Conservation (phyloP, 2,329 filamentous ascomycete genomes). For the Dendrostoma leiphaemia region DNA sequence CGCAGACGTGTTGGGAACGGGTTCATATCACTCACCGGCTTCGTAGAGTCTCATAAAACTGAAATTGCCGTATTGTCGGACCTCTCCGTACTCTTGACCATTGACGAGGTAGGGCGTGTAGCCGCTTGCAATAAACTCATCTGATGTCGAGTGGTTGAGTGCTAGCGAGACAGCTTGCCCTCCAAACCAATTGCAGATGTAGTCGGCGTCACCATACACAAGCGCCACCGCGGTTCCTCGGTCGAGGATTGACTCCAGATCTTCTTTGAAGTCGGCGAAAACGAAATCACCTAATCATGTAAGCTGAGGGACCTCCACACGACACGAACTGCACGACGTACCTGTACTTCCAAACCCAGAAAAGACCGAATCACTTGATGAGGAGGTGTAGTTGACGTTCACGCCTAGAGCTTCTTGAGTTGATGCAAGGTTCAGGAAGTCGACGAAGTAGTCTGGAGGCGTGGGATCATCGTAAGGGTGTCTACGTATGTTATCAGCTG, state of each 20-base stretch:
- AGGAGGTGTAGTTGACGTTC: conserved; percentile 47
- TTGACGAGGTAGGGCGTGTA: conserved; percentile 64
- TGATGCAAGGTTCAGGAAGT: conserved; percentile 55
- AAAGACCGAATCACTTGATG: conserved; percentile 41
- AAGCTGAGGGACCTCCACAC: too few species aligned
- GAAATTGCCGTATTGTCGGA: conserved; percentile 66
- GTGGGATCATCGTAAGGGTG: conserved; percentile 44
- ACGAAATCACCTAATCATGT: conserved; percentile 56
- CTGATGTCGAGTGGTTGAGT: conserved; percentile 45
- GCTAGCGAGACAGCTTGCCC: conserved; percentile 63
- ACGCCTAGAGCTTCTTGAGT: conserved; percentile 56
- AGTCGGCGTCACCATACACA: conserved; percentile 56
- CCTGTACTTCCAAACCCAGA: conserved; percentile 30
- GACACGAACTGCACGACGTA: too few species aligned
- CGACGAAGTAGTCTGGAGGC: conserved; percentile 55
- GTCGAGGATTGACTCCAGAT: conserved; percentile 52
- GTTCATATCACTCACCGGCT: too few species aligned
- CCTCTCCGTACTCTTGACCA: conserved; percentile 58
- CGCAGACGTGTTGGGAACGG: too few species aligned
- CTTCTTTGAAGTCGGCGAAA: conserved; percentile 53
- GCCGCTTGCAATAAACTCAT: conserved; percentile 55
- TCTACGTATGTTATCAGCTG: conserved; percentile 29
- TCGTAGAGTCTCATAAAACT: conserved; percentile 58
- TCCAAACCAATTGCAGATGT: conserved; percentile 58
- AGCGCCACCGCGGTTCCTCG: conserved; percentile 59